Conservation (phyloP, 768 basidiomycete genomes). For the Cyathus striatus region DNA sequence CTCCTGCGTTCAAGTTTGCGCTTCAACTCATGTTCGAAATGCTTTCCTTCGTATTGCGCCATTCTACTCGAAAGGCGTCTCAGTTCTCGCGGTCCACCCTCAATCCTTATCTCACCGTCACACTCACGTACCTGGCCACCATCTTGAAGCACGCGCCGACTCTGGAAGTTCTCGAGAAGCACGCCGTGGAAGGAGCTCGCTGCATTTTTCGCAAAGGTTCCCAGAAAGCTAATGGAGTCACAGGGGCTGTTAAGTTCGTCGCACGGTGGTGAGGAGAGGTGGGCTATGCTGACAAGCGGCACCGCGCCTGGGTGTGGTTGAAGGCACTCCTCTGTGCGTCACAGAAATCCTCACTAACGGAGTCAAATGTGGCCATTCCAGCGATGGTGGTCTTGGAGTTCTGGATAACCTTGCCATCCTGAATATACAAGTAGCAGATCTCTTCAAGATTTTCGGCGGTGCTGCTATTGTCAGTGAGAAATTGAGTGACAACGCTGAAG, state of each 20-base stretch:
- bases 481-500: too few relatives aligned
- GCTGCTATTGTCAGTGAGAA: too few relatives aligned
- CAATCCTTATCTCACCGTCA: constrained; percentile 83
- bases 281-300: constrained; percentile 64
- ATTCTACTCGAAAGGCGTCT: constrained; percentile 56
- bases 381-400: too few relatives aligned
- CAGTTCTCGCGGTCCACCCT: constrained; percentile 50
- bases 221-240: constrained; percentile 42
- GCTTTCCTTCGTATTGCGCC: constrained; percentile 65
- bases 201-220: constrained; percentile 53
- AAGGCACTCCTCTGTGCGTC: too few relatives aligned
- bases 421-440: too few relatives aligned
- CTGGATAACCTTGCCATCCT: too few relatives aligned
- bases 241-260: constrained; percentile 32
- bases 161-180: constrained; percentile 55
- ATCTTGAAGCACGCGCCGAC: constrained; percentile 61
- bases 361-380: too few relatives aligned
- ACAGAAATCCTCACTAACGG: too few relatives aligned
- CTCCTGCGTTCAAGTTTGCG: constrained; percentile 67
- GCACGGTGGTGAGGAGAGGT: constrained; percentile 41
- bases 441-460: too few relatives aligned
- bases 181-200: constrained; percentile 84
- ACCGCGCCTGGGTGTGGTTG: too few relatives aligned
- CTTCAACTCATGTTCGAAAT: constrained; percentile 76
- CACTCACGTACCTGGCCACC: constrained; percentile 87